phyloP scores from a whole-genome alignment of 2,329 filamentous ascomycete species.

The Keithomyces neogunnii region DNA sequence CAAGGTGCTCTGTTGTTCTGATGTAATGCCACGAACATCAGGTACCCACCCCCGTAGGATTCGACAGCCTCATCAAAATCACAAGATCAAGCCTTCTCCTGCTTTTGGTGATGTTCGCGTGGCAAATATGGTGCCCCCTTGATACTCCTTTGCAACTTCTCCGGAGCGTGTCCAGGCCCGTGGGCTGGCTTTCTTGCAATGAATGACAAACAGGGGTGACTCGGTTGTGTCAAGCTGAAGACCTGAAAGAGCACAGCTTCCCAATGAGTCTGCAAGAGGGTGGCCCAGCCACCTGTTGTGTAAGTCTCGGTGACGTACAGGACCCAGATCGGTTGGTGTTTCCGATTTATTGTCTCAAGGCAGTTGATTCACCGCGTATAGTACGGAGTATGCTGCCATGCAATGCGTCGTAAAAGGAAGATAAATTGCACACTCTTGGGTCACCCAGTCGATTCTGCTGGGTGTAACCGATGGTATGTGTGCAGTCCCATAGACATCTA shows the following conservation, averaged over 20 bases:
- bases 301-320: neutral
- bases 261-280: too few relatives aligned
- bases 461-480: too few relatives aligned
- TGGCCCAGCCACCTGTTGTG: slow-evolving; percentile 1
- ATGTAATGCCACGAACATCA: neutral
- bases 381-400: neutral
- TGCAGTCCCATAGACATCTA: too few relatives aligned
- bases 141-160: too few relatives aligned
- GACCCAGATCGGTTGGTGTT: slow-evolving; percentile 5
- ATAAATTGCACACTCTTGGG: neutral
- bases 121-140: too few relatives aligned
- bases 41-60: neutral
- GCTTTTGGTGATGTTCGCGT: too few relatives aligned
- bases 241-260: too few relatives aligned
- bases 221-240: too few relatives aligned
- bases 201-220: too few relatives aligned
- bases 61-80: neutral
- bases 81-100: neutral
- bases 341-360: slow-evolving; percentile 2
- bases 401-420: neutral
- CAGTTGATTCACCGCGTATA: neutral
- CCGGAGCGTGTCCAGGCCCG: too few relatives aligned
- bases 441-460: neutral
- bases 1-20: neutral
- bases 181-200: too few relatives aligned